Evolutionary conservation across 2,329 filamentous ascomycete species (phyloP).

Genomic region (Aspergillus glaucus): DNA sequence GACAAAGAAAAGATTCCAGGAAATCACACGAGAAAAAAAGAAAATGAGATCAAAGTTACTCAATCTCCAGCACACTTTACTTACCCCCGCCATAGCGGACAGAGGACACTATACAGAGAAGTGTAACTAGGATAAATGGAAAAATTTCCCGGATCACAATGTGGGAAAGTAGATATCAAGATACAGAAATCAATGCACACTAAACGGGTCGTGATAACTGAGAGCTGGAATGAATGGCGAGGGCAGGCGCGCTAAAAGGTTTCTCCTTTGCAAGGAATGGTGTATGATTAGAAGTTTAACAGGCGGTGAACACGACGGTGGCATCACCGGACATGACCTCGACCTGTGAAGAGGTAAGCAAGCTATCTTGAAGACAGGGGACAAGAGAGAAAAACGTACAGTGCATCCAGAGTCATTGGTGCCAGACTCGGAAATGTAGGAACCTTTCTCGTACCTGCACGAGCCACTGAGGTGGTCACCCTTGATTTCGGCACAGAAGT

Average conservation of each 20-base stretch:
- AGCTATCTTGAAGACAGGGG: slow-evolving; percentile 4
- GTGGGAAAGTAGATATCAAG: slow-evolving; percentile 27
- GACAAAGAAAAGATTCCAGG: not conserved
- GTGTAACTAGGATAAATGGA: not conserved
- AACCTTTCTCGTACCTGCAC: slow-evolving; percentile 62
- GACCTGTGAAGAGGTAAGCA: slow-evolving; percentile 32
- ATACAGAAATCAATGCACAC: slow-evolving; percentile 29
- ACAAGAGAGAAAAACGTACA: slow-evolving; percentile 51
- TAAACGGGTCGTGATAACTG: slow-evolving; percentile 23
- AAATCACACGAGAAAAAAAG: not conserved
- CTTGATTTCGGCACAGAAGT: slow-evolving; percentile 71
- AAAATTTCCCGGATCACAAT: slow-evolving; percentile 19
- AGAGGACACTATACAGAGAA: slow-evolving; percentile 5
- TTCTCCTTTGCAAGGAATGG: slow-evolving; percentile 1
- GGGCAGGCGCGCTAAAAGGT: slow-evolving; percentile 7
- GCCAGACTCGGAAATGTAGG: slow-evolving; percentile 50
- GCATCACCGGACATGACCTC: slow-evolving; percentile 45
- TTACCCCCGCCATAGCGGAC: slow-evolving; percentile 10
- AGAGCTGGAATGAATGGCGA: slow-evolving; percentile 2
- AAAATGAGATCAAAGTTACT: slow-evolving; percentile 6
- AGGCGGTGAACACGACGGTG: slow-evolving; percentile 40
- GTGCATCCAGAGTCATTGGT: slow-evolving; percentile 64
- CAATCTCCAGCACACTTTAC: slow-evolving; percentile 14
- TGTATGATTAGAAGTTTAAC: not conserved
- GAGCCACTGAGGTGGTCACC: slow-evolving; percentile 55